Conservation (phyloP, 1,139 yeast genomes). For the Nadsonia starkeyi-henricii region DNA sequence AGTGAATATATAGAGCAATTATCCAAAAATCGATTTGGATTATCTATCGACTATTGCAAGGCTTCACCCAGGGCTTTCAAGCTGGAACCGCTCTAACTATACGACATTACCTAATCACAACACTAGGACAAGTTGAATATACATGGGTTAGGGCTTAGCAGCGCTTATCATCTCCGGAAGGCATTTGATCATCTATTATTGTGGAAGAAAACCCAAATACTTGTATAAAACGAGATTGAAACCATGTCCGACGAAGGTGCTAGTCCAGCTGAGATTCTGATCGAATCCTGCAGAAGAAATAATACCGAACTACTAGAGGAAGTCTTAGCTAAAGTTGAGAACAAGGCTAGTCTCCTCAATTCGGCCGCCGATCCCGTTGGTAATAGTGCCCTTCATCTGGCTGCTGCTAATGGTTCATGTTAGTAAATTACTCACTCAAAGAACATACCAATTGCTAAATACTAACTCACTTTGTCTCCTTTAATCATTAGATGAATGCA, state of each 20-base stretch:
- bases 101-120: no score
- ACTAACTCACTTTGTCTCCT: neutral
- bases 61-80: neutral
- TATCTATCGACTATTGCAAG: neutral
- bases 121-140: no score
- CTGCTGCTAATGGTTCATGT: conserved; percentile 70
- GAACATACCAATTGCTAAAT: neutral
- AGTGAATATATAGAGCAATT: no score
- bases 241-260: conserved; percentile 45
- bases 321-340: conserved; percentile 34
- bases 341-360: conserved; percentile 49
- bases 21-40: neutral
- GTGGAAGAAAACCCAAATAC: no score
- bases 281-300: conserved; percentile 82
- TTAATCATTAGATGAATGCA: conserved; percentile 36
- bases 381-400: conserved; percentile 72
- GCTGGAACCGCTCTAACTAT: neutral
- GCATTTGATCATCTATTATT: no score
- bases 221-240: neutral
- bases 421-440: no score
- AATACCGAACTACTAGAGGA: conserved; percentile 60
- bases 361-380: conserved; percentile 62
- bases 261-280: conserved; percentile 57
- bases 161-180: no score
- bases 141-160: no score